Percentiles rank a stretch among this genome's conserved stretches.
phyloP scores from a whole-genome alignment of 441 rosid species.

The Pelargonium citronellum region DNA sequence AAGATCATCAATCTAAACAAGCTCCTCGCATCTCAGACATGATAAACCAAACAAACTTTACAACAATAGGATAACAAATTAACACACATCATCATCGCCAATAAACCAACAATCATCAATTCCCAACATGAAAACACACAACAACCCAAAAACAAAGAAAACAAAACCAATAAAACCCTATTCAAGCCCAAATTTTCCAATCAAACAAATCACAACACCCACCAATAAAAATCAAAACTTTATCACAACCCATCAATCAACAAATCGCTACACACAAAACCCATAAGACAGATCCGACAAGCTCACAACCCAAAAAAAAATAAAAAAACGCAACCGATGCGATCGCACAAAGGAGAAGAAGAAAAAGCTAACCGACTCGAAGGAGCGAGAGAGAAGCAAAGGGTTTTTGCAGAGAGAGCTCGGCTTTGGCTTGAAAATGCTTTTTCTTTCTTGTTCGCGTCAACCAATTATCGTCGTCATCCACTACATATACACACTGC shows the following conservation, averaged over 20 bases:
- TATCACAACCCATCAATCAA: constrained; percentile 6
- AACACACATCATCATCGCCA: background rate
- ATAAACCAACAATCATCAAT: background rate
- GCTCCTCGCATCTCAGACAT: background rate
- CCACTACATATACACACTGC: constrained; percentile 5
- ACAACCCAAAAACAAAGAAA: background rate
- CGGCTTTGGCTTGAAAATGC: background rate
- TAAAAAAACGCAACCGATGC: background rate
- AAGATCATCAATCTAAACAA: background rate
- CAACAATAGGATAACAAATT: background rate
- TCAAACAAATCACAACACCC: constrained; percentile 4
- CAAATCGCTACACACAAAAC: background rate
- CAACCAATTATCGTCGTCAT: constrained; percentile 3
- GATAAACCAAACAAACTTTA: background rate
- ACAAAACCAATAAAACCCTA: constrained; percentile 4
- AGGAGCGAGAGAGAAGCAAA: background rate
- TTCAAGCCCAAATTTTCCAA: background rate
- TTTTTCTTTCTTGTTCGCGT: background rate
- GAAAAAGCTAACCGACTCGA: background rate
- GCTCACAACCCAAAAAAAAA: background rate
- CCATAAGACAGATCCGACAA: background rate
- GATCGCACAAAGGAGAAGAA: background rate
- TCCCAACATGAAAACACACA: background rate
- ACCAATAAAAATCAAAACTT: background rate
- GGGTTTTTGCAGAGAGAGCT: constrained; percentile 7